Evolutionary conservation across 2,329 filamentous ascomycete species (phyloP), one percentile per base, ranked within the genome.

Genomic region (Alternaria incomplexa): DNA sequence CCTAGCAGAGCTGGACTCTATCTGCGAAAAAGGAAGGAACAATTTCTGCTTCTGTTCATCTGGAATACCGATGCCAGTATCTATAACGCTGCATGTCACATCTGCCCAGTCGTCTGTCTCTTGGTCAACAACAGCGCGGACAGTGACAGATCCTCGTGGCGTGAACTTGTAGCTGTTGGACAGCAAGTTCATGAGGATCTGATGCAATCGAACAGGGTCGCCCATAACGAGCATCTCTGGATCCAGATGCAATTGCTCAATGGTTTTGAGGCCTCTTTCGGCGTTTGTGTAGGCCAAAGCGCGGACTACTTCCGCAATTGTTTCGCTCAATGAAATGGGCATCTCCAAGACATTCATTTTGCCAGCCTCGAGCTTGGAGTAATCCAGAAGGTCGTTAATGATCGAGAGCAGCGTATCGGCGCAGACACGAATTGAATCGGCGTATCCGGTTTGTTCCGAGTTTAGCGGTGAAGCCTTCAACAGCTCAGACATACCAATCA

Each of bases 111-210:
- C 88, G 13, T 87, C 84, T 10, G 89, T 90, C 75, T 97, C 92
- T 8, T 85, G 84, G 48, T 93, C 89, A 20, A 93, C 86, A 23
- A 87, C 87, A 5, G 93, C 92, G 50, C 89, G 89, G 55, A 97
- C 93, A 0, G 92, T 96, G 62, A 97, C 92, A 0, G 91, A 92
- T 1, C 94, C 94, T 61, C 90, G 87, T 61, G 94, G 91, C 0
- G 94, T 97, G 76, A 97, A 97, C 77, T 97, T 97, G 79, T 97
- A 90, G 74, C 92, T 95, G 82, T 97, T 97, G 66, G 91, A 92
- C 46, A 97, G 91, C 25, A 97, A 86, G 73, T 97, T 97, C 69
- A 92, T 92, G 30, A 85, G 69, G 40, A 85, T 83, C 46, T 85
- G 83, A 65, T 85, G 83, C 5, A 85, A 70, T n/a, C 83, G 78